Percentiles rank a stretch among this genome's conserved stretches.
phyloP scores from a whole-genome alignment of 2,329 filamentous ascomycete species.

The Dactylella cylindrospora region DNA sequence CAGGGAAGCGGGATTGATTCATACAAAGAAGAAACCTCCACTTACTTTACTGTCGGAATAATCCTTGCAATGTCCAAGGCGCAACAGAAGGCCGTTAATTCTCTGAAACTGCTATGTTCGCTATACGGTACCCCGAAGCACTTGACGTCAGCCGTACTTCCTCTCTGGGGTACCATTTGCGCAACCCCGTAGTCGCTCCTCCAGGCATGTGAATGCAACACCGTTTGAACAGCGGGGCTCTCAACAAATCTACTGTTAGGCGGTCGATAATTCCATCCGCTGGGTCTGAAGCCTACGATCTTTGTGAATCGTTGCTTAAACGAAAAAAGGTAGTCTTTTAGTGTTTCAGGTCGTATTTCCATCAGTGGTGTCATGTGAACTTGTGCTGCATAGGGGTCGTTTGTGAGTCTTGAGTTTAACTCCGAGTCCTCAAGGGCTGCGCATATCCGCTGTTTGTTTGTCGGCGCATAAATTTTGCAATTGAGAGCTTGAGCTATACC shows the following conservation, averaged over 20 bases:
- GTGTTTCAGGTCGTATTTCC: slow-evolving; percentile 86
- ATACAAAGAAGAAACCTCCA: not conserved
- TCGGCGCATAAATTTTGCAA: slow-evolving; percentile 84
- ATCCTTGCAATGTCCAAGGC: slow-evolving; percentile 82
- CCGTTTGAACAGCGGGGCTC: slow-evolving; percentile 64
- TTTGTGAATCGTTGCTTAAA: slow-evolving; percentile 81
- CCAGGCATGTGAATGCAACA: slow-evolving; percentile 72
- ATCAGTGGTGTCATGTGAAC: slow-evolving; percentile 97
- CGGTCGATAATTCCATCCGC: slow-evolving; percentile 89
- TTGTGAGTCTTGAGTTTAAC: slow-evolving; percentile 73
- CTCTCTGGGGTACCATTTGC: slow-evolving; percentile 78
- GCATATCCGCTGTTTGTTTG: slow-evolving; percentile 81
- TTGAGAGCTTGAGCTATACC: slow-evolving; percentile 83
- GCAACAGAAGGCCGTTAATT: slow-evolving; percentile 91
- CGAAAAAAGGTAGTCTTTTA: slow-evolving; percentile 81
- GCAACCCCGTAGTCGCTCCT: slow-evolving; percentile 68
- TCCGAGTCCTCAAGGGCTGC: slow-evolving; percentile 82
- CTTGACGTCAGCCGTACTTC: slow-evolving; percentile 75
- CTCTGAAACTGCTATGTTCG: slow-evolving; percentile 92
- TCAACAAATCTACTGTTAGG: slow-evolving; percentile 64
- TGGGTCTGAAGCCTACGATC: slow-evolving; percentile 86
- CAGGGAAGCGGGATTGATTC: not conserved
- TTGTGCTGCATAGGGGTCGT: slow-evolving; percentile 78
- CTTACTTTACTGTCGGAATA: slow-evolving; percentile 82
- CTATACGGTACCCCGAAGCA: slow-evolving; percentile 95